A percentile compares a stretch with the other conserved stretches of the same genome.
phyloP scores from a whole-genome alignment of 257 asterid species.

The Jaltomata sinuosa region DNA sequence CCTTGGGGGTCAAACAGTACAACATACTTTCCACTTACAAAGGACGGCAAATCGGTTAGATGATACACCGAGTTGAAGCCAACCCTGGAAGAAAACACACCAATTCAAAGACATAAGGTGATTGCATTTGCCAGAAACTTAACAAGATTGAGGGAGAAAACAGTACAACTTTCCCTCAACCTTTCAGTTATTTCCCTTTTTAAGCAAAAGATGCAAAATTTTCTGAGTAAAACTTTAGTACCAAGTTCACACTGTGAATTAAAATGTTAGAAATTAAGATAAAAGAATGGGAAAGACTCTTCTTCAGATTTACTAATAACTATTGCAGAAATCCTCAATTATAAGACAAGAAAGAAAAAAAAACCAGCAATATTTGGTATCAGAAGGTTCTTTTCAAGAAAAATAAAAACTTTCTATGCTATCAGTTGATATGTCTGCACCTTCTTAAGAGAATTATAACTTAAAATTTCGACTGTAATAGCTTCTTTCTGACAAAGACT shows the following conservation, averaged over 20 bases:
- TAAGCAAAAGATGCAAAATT: background rate
- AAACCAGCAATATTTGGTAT: background rate
- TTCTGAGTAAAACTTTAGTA: background rate
- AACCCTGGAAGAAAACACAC: slow-evolving; percentile 52
- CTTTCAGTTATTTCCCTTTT: background rate
- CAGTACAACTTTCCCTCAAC: background rate
- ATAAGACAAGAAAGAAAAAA: background rate
- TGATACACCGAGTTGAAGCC: slow-evolving; percentile 99
- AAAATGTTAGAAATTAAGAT: background rate
- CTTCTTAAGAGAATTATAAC: background rate
- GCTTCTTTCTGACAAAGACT: background rate
- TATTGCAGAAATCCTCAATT: background rate
- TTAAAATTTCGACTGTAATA: background rate
- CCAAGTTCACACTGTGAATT: background rate
- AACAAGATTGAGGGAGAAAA: background rate
- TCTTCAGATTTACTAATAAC: background rate
- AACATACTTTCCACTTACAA: slow-evolving; percentile 87
- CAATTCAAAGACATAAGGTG: slow-evolving; percentile 6
- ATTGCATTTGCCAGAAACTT: background rate
- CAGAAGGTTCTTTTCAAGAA: background rate
- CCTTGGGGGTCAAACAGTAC: slow-evolving; percentile 98
- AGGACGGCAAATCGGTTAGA: slow-evolving; percentile 91
- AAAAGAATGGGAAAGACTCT: background rate
- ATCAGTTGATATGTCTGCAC: background rate
- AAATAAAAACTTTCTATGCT: background rate